These are phyloP conservation scores for Cryphonectria naterciae DNA, from an alignment of 2,329 filamentous ascomycete species.

Conservation along the genomic window DNA sequence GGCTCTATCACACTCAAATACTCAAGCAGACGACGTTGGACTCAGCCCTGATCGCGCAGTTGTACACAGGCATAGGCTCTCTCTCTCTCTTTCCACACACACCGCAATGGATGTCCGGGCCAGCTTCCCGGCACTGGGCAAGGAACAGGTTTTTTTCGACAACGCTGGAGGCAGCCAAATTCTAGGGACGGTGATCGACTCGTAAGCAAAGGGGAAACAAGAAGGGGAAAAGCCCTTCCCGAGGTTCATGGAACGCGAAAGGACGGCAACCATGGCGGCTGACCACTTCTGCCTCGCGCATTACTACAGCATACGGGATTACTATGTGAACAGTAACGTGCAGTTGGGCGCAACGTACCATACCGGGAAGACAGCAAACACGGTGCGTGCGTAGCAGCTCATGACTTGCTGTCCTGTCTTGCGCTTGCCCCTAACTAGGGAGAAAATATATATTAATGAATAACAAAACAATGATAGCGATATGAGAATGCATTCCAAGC, in stretches of 20 bases:
- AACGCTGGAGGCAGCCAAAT: conserved; percentile 79
- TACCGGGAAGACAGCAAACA: conserved; percentile 61
- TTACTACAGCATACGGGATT: conserved; percentile 61
- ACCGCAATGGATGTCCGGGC: conserved; percentile 57
- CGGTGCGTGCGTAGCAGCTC: conserved; percentile 27
- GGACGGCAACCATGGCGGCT: neutral
- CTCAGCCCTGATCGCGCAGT: neutral
- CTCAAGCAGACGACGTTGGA: neutral
- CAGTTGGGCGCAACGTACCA: conserved; percentile 75
- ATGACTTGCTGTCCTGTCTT: neutral
- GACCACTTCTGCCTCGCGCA: neutral
- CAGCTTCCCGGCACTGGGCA: conserved; percentile 69
- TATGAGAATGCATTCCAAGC: conserved; percentile 66
- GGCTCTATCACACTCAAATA: neutral
- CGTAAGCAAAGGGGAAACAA: conserved; percentile 48
- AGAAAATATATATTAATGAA: neutral
- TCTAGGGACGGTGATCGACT: conserved; percentile 67
- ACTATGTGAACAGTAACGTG: conserved; percentile 71
- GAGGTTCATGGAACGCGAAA: neutral
- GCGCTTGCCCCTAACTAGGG: neutral
- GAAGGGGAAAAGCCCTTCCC: neutral
- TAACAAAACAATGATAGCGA: conserved; percentile 34
- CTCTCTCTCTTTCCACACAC: neutral
- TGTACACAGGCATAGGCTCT: neutral
- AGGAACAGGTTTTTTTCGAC: conserved; percentile 72